Conservation (phyloP, 192 early-diverging fungal genomes). For the Hyaloraphidium curvatum region DNA sequence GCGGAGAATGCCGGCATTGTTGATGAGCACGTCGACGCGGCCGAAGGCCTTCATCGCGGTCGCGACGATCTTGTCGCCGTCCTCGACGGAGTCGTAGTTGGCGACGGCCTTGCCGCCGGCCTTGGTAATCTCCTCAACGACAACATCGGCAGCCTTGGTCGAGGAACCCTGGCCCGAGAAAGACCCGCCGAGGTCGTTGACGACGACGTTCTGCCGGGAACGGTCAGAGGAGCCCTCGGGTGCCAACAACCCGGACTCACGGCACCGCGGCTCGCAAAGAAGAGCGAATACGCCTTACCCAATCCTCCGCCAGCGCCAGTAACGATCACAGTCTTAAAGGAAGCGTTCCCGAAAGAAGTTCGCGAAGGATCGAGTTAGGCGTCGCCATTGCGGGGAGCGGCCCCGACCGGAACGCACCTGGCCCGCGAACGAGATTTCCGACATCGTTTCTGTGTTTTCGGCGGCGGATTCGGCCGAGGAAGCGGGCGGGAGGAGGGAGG, state of each 20-base stretch:
- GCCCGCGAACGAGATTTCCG: no score
- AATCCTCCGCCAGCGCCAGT: no score
- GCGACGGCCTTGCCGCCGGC: constrained; percentile 81
- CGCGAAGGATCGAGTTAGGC: no score
- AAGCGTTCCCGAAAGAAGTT: no score
- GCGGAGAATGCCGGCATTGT: constrained; percentile 95
- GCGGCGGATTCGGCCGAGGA: no score
- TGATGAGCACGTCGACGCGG: constrained; percentile 86
- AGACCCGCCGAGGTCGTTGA: constrained; percentile 70
- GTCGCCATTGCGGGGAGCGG: no score
- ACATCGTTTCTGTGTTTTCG: no score
- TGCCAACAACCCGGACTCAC: no score
- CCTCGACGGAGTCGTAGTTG: constrained; percentile 88
- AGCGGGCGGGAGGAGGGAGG: no score
- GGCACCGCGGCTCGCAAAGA: constrained; percentile 38
- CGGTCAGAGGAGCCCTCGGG: no score
- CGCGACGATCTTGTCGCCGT: constrained; percentile 94
- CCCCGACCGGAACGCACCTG: no score
- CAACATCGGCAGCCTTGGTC: constrained; percentile 36
- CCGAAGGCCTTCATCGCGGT: constrained; percentile 91
- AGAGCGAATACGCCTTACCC: background rate
- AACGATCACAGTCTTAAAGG: no score
- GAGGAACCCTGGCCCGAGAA: constrained; percentile 19
- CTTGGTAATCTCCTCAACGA: constrained; percentile 62
- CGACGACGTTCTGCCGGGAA: constrained; percentile 76